Base-by-base conservation (phyloP, 2,329 filamentous ascomycete genomes). In the Tolypocladium album region DNA sequence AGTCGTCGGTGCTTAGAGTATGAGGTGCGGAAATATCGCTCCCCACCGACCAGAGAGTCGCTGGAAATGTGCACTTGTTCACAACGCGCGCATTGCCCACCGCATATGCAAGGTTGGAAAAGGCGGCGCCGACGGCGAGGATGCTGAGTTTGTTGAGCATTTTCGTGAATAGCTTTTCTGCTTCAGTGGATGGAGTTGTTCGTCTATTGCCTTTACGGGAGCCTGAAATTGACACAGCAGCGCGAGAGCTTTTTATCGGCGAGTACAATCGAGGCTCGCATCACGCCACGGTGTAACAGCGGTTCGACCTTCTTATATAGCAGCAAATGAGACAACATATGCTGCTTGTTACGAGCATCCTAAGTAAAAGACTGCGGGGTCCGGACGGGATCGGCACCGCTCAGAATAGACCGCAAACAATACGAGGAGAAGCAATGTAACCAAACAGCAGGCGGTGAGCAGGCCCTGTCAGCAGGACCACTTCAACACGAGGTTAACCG, bases 21-120 rank as follows among this genome's bases (percentile, higher is more conserved):
- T 65, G 65, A 22, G 69, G 64, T 0, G 61, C 62, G 11, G 65
- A 65, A 60, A 75, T 62, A 24, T 60, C 17, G 59, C 62, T 61
- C 64, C 74, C 74, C 58, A 77, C 74, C 47, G 74, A 73, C 74
- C 74, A 76, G 63, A 74, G 56, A 24, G 71, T 70, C n/a, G 76
- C 72, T 47, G 67, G 59, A 58, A 67, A 64, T 42, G 53, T 24
- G 69, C 75, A 76, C 55, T 71, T 69, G 69, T 77, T 77, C 61
- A 67, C 61, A 58, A 76, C 73, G 43, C 64, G 62, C 52, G 75
- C 74, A 17, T 63, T 66, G 67, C 73, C 74, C 43, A 73, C 52
- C 40, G 64, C 60, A 22, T 57, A 61, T 40, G 62, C 61, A 22
- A 61, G 55, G 2, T 50, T 53, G 15, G 62, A 58, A 6, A 63